These are phyloP conservation scores for Candida tropicalis DNA, from an alignment of 1,139 yeast species.

Conservation along the genomic window DNA sequence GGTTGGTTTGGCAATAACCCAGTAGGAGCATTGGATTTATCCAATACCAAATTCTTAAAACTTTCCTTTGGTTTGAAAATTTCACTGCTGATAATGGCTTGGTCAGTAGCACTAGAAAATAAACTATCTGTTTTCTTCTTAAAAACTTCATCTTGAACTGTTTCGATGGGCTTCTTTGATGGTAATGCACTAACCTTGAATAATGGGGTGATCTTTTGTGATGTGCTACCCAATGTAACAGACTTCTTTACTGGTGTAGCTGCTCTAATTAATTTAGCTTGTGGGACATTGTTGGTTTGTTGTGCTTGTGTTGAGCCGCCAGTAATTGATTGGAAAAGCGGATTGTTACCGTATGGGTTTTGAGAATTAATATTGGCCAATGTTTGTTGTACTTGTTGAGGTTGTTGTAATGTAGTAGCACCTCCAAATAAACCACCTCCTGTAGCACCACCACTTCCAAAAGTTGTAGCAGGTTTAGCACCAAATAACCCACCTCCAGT, in stretches of 20 bases:
- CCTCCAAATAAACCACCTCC: constrained; percentile 40
- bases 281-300: constrained; percentile 34
- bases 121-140: constrained; percentile 20
- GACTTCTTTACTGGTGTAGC: constrained; percentile 51
- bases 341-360: constrained; percentile 77
- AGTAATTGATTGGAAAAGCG: constrained; percentile 54
- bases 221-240: constrained; percentile 61
- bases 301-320: constrained; percentile 22
- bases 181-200: constrained; percentile 28
- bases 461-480: constrained; percentile 15
- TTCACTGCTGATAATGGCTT: constrained; percentile 69
- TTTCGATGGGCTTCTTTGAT: constrained; percentile 16
- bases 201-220: constrained; percentile 55
- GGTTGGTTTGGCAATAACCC: constrained; percentile 16
- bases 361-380: constrained; percentile 52
- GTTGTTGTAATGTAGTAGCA: constrained; percentile 23
- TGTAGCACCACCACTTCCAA: constrained; percentile 14
- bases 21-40: constrained; percentile 33
- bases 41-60: constrained; percentile 59
- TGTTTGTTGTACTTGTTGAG: constrained; percentile 30
- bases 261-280: constrained; percentile 52
- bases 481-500: constrained; percentile 37
- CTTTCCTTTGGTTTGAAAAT: constrained; percentile 68
- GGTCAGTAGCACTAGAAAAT: constrained; percentile 52
- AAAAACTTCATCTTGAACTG: constrained; percentile 20